Evolutionary conservation across 345 rosid species (phyloP), one percentile per base, ranked within the genome.

Genomic region (Brassica carinata): DNA sequence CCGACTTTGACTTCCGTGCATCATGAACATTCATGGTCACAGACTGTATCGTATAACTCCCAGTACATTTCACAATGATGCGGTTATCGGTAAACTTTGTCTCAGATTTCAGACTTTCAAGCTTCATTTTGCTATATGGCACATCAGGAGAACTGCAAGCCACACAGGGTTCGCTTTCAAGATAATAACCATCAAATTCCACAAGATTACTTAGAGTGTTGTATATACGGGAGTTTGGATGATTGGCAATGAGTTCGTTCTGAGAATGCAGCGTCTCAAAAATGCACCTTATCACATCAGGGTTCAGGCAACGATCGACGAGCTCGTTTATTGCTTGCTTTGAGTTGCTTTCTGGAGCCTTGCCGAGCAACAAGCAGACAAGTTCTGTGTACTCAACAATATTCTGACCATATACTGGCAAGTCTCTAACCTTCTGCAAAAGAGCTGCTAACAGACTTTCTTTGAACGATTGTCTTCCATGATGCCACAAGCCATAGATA

Each of bases 71-170:
- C 81, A 96, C 96, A 73, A 96, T 92, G 86, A 93, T 96, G 71
- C 98, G 99, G 72, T 92, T 93, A 85, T 93, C 99, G 19, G 98
- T 96, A 70, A 96, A 96, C 88, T 93, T 96, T 29, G 94, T 96
- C 88, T 96, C 99, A 45, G 99, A 96, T 81, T 96, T 96, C 87
- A 96, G 78, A 84, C 92, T 93, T 85, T 96, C 99, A 59, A 96
- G 89, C 88, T 96, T 96, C 98, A 93, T 96, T 87, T 93, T 89
- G 88, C 96, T 87, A 61, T 93, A 96, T 14, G 98, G 99, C 48
- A 96, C 98, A 87, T 96, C 99, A 26, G 99, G 99, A 74, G 99
- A 89, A 84, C 99, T 96, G 88, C 99, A 96, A 71, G 98, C 89
- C 72, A 96, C 99, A 88, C 99, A 96, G 14, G 99, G 99, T 78